A percentile compares a stretch with the other conserved stretches of the same genome.
These are phyloP conservation scores for Zygosaccharomyces sapae DNA, from an alignment of 1,139 yeast genomes.

Conservation along the genomic window DNA sequence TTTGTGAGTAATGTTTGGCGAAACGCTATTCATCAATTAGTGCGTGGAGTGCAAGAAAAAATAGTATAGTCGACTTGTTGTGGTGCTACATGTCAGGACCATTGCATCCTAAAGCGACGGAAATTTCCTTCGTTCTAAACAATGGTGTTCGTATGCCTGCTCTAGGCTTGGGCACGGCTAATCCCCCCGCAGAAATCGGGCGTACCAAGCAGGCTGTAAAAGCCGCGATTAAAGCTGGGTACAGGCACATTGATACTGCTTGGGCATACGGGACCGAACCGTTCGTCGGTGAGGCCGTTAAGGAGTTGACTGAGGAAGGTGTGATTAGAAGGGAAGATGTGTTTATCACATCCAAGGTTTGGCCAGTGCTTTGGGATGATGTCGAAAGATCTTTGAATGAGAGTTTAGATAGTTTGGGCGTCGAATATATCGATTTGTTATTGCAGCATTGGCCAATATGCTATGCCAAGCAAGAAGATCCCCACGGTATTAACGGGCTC, in stretches of 20 bases:
- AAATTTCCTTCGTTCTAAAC: conserved; percentile 42
- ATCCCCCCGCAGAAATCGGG: conserved; percentile 38
- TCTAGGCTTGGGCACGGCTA: conserved; percentile 58
- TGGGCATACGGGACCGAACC: conserved; percentile 51
- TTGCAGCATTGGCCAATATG: conserved; percentile 66
- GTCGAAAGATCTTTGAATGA: conserved; percentile 39
- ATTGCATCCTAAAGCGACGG: conserved; percentile 33
- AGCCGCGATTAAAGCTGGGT: conserved; percentile 48
- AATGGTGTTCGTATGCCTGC: conserved; percentile 54
- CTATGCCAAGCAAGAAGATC: conserved; percentile 42
- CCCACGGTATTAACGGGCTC: conserved; percentile 31
- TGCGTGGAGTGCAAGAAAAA: neutral
- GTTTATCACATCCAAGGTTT: conserved; percentile 58
- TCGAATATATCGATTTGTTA: conserved; percentile 56
- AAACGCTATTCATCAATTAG: neutral
- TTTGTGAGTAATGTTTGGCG: too few species aligned
- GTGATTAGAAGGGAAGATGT: conserved; percentile 52
- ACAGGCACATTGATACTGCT: conserved; percentile 55
- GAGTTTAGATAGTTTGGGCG: conserved; percentile 43
- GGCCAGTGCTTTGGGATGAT: conserved; percentile 46
- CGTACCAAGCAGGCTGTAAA: conserved; percentile 41
- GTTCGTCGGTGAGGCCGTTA: conserved; percentile 48
- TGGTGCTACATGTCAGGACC: conserved; percentile 10
- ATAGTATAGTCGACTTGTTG: neutral
- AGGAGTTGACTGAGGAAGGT: conserved; percentile 47